phyloP scores from a whole-genome alignment of 306 rosid species.

The Sechiopsis laciniata region DNA sequence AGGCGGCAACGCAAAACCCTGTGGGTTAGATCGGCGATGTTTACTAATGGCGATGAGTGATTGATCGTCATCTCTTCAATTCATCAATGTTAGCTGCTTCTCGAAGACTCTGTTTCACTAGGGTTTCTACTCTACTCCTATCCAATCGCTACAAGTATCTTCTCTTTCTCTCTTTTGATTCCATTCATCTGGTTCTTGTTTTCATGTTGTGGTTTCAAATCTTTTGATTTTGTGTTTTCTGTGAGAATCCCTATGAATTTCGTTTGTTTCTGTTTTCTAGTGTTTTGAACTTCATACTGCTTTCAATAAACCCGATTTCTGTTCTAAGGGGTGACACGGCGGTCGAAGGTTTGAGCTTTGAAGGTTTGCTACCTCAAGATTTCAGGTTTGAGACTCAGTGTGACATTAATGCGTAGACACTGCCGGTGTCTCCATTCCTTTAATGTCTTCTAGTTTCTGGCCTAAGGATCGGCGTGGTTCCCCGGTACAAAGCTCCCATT shows the following conservation, averaged over 20 bases:
- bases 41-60: neutral
- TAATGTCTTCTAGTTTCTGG: too few relatives aligned
- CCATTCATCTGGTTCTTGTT: neutral
- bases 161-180: conserved; percentile 11
- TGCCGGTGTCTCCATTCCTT: too few relatives aligned
- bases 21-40: neutral
- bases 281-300: neutral
- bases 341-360: too few relatives aligned
- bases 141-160: conserved; percentile 46
- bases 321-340: too few relatives aligned
- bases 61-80: conserved; percentile 6
- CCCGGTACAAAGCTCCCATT: too few relatives aligned
- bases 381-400: too few relatives aligned
- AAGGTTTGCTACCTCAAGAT: too few relatives aligned
- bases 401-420: too few relatives aligned
- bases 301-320: neutral
- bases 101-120: conserved; percentile 8
- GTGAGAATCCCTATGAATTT: neutral
- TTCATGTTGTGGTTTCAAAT: neutral
- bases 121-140: conserved; percentile 37
- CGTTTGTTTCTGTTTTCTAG: neutral
- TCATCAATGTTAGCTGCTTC: conserved; percentile 54
- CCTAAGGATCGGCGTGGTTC: too few relatives aligned
- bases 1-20: conserved; percentile 13
- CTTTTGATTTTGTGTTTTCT: neutral